Evolutionary conservation across 495 filamentous ascomycete genomes (phyloP), one percentile per base, ranked within the genome.

Genomic region (Coniosporium apollinis): DNA sequence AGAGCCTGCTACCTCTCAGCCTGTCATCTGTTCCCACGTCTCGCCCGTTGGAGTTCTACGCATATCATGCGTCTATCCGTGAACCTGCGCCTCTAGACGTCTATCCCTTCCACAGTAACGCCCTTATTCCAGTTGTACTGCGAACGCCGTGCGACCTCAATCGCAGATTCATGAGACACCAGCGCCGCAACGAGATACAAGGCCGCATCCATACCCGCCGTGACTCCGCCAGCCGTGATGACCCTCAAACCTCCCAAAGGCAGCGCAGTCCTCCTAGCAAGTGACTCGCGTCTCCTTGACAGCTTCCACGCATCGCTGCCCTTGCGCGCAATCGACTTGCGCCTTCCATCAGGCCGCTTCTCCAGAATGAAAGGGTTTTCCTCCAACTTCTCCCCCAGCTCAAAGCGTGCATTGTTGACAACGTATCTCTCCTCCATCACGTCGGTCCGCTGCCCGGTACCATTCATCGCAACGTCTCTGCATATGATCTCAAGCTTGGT

Each of bases 341-440:
- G 64, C 25, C 70, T 53, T 24, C 59, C 66, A 42, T 66, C 69
- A 26, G 74, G 67, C 32, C 61, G 61, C 67, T 76, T 78, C 57
- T 64, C 67, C 25, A 76, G 62, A 44, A 81, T 70, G 51, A 78
- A 82, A 9, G 76, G 76, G 54, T 79, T 80, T 55, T 79, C 73
- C 25, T 78, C 74, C n/a, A 58, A 52, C 48, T 78, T 70, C 42
- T 78, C 71, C 37, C 74, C 75, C 24, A 81, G 61, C 38, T 82
- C 76, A 52, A 80, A 82, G 36, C 76, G 72, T 29, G 77, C 65
- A 52, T 82, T 82, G 59, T 82, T 82, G 48, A 85, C 79, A 6
- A 85, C 69, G 44, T 82, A 84, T 45, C 80, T 66, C 49, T 79
- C 74, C 41, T 84, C 77, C 39, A 83, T 62, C 28, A 87, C 74